These are phyloP conservation scores for Vicia sativa DNA, from an alignment of 306 rosid species.

Conservation along the genomic window DNA sequence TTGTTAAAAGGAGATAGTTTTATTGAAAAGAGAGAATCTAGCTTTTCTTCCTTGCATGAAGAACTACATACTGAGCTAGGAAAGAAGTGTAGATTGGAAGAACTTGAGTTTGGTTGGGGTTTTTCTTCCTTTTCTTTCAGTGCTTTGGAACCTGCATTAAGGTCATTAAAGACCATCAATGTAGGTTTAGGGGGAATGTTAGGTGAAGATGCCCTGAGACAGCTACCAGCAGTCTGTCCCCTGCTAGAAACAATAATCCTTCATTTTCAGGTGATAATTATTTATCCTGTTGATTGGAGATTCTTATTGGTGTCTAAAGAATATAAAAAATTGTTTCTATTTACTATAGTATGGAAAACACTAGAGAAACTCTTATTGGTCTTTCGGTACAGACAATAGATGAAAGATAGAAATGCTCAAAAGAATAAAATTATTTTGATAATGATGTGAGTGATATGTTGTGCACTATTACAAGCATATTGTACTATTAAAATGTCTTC, in stretches of 20 bases:
- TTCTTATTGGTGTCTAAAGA: conserved; percentile 21
- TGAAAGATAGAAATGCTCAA: not conserved
- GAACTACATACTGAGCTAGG: conserved; percentile 52
- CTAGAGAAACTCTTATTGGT: conserved; percentile 6
- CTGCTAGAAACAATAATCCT: conserved; percentile 61
- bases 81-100: conserved; percentile 61
- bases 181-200: conserved; percentile 73
- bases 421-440: not conserved
- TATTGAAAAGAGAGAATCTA: conserved; percentile 42
- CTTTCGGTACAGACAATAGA: conserved; percentile 6
- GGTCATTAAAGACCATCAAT: conserved; percentile 55
- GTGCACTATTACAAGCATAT: too few relatives aligned
- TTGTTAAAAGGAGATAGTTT: conserved; percentile 46
- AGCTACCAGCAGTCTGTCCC: conserved; percentile 60
- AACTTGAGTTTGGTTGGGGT: conserved; percentile 81
- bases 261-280: conserved; percentile 67
- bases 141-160: conserved; percentile 64
- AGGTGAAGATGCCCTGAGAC: conserved; percentile 63
- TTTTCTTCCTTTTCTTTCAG: conserved; percentile 63
- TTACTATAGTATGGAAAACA: conserved; percentile 19
- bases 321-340: conserved; percentile 9
- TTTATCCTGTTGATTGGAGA: conserved; percentile 30
- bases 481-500: too few relatives aligned
- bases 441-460: not conserved
- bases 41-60: conserved; percentile 41